Base-by-base conservation (phyloP, 305 asterid genomes). In the Fraxinus ornus region DNA sequence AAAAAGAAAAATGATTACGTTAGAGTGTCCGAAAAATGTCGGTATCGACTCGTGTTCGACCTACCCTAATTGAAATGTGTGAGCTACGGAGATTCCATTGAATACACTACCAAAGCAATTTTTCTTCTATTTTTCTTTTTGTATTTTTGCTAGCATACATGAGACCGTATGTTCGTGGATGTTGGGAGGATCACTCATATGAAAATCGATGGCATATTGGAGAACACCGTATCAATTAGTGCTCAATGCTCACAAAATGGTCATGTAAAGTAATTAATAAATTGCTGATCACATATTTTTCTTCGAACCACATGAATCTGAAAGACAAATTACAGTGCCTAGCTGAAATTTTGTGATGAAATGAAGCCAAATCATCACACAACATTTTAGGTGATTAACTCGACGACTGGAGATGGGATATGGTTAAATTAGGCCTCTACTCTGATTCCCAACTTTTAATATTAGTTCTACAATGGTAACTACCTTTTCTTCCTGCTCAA, bases 311-410 rank as follows among this genome's bases (percentile, higher is more conserved):
- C 7, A 7, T 13, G 36, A 64, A 64, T 64, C 15, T 8, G 35
- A 24, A 22, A 64, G 35, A 64, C 17, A 24, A 26, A 28, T 66
- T 62, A 78, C 71, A 78, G 73, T 28, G 57, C 60, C 77, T 80
- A 55, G 28, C 73, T 47, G 75, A 47, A 76, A 44, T 2, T 4
- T 55, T 78, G 57, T 55, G 80, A 79, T 32, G 62, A 79, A 72
- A 76, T 49, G 71, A 81, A 75, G 77, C 35, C 62, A 76, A 78
- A 71, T n/a, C 75, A n/a, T 81, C 66, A 76, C 66, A 44, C n/a
- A 70, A 33, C 57, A 83, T 9, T 26, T 49, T 66, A 71, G 47
- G 41, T 62, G 77, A 41, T 55, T 21, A 62, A 26, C 47, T 13
- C 15, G 3, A 75, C 1, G 3, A 79, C 19, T 44, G 78, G 37